Evolutionary conservation across 2,329 filamentous ascomycete genomes (phyloP).

Genomic region (Rhinocladiella mackenziei): DNA sequence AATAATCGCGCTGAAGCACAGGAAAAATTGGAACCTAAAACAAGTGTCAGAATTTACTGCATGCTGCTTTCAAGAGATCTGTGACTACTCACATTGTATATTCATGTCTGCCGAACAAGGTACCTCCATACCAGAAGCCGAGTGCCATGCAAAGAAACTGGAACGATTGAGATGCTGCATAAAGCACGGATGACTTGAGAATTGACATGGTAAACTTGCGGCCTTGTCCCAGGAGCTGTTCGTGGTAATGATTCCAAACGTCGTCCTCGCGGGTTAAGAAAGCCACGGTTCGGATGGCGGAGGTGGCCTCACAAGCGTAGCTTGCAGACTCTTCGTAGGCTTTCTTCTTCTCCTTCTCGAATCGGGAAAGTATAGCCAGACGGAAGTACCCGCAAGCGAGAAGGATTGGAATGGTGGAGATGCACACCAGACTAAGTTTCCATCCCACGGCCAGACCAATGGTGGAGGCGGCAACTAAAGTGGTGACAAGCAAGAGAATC

Average conservation of each 20-base stretch:
- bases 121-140: constrained; percentile 89
- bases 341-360: constrained; percentile 71
- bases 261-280: constrained; percentile 82
- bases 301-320: constrained; percentile 89
- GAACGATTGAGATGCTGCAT: constrained; percentile 78
- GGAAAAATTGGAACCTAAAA: constrained; percentile 82
- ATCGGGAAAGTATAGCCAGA: constrained; percentile 77
- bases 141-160: constrained; percentile 80
- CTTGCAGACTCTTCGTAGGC: constrained; percentile 77
- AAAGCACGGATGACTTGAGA: constrained; percentile 70
- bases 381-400: constrained; percentile 80
- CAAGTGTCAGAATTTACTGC: too few species aligned
- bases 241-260: constrained; percentile 68
- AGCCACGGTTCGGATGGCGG: constrained; percentile 88
- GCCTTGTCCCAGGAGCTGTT: constrained; percentile 63
- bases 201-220: constrained; percentile 67
- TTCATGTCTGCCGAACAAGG: constrained; percentile 64
- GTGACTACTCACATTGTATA: too few species aligned
- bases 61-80: too few species aligned
- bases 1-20: constrained; percentile 82
- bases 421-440: constrained; percentile 82
- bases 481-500: constrained; percentile 73
- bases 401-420: constrained; percentile 71
- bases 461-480: constrained; percentile 64
- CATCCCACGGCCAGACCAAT: constrained; percentile 72